Conservation (phyloP, 352 stramenopile genomes). For the Discostella stelligera region DNA sequence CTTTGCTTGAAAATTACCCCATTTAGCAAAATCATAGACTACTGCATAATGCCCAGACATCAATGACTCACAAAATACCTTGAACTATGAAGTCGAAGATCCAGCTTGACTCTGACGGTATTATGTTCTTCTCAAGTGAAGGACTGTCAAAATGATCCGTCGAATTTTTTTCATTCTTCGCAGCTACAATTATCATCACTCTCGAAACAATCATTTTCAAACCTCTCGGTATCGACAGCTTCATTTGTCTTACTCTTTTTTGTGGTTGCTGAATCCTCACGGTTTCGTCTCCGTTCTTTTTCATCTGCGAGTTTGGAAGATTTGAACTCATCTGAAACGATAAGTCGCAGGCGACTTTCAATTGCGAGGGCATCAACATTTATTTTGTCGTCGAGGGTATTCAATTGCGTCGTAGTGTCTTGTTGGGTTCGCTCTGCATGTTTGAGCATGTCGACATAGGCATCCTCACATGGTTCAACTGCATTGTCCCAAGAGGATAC, state of each 20-base stretch:
- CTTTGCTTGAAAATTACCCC: too few relatives aligned
- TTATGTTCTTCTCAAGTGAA: too few relatives aligned
- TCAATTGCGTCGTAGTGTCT: background rate
- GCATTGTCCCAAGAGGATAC: slow-evolving; percentile 33
- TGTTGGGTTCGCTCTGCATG: background rate
- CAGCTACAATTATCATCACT: slow-evolving; percentile 17
- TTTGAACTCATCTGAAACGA: slow-evolving; percentile 51
- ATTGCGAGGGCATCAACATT: slow-evolving; percentile 33
- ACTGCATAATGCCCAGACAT: too few relatives aligned
- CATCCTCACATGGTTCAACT: slow-evolving; percentile 14
- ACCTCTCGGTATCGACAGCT: slow-evolving; percentile 16
- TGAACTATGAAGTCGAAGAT: too few relatives aligned
- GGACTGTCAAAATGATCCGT: too few relatives aligned
- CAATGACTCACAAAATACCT: too few relatives aligned
- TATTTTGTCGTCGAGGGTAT: slow-evolving; percentile 10
- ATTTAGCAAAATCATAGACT: too few relatives aligned
- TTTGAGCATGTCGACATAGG: background rate
- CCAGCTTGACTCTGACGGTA: slow-evolving; percentile 2
- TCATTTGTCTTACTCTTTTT: slow-evolving; percentile 28
- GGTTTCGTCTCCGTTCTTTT: slow-evolving; percentile 24
- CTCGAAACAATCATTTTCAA: slow-evolving; percentile 42
- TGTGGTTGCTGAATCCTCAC: slow-evolving; percentile 25
- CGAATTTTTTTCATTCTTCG: background rate
- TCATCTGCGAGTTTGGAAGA: slow-evolving; percentile 29
- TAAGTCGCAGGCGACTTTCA: slow-evolving; percentile 37